phyloP scores from a whole-genome alignment of 1,284 basidiomycete genomes.

The Wallemia ichthyophaga region DNA sequence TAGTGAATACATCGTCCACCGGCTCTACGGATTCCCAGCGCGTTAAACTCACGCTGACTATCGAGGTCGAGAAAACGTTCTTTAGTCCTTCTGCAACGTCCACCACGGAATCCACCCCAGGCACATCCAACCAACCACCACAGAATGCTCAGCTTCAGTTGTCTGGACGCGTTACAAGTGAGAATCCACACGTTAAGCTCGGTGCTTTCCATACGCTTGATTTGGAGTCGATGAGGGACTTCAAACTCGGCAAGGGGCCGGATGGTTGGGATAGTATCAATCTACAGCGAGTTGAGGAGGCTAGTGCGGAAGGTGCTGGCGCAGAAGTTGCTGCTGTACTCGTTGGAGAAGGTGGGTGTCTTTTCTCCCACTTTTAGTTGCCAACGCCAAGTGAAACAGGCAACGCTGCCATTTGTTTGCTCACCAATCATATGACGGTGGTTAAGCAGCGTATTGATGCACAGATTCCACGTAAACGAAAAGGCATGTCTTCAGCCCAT shows the following conservation, averaged over 20 bases:
- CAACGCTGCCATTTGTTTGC: slow-evolving; percentile 65
- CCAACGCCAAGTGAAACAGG: slow-evolving; percentile 20
- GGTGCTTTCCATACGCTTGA: slow-evolving; percentile 90
- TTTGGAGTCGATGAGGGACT: slow-evolving; percentile 66
- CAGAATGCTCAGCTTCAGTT: slow-evolving; percentile 43
- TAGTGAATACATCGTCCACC: slow-evolving; percentile 44
- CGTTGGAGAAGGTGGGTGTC: slow-evolving; percentile 44
- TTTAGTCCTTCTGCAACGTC: slow-evolving; percentile 14
- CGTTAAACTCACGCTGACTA: slow-evolving; percentile 52
- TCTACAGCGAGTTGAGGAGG: slow-evolving; percentile 48
- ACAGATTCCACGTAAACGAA: slow-evolving; percentile 67
- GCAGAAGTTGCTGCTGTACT: slow-evolving; percentile 92
- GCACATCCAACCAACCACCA: slow-evolving; percentile 22
- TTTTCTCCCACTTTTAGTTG: background rate
- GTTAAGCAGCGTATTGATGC: slow-evolving; percentile 73
- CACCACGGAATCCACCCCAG: background rate
- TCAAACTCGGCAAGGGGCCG: slow-evolving; percentile 51
- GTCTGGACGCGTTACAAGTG: slow-evolving; percentile 57
- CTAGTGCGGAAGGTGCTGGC: slow-evolving; percentile 64
- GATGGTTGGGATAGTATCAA: slow-evolving; percentile 75
- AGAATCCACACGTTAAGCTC: slow-evolving; percentile 73
- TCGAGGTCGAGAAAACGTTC: slow-evolving; percentile 32
- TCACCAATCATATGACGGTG: slow-evolving; percentile 90
- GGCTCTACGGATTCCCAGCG: slow-evolving; percentile 80
- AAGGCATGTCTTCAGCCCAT: slow-evolving; percentile 44